Percentiles rank a stretch among this genome's conserved stretches.
These are phyloP conservation scores for Scheffersomyces stipitis DNA, from an alignment of 805 yeast genomes.

Conservation along the genomic window DNA sequence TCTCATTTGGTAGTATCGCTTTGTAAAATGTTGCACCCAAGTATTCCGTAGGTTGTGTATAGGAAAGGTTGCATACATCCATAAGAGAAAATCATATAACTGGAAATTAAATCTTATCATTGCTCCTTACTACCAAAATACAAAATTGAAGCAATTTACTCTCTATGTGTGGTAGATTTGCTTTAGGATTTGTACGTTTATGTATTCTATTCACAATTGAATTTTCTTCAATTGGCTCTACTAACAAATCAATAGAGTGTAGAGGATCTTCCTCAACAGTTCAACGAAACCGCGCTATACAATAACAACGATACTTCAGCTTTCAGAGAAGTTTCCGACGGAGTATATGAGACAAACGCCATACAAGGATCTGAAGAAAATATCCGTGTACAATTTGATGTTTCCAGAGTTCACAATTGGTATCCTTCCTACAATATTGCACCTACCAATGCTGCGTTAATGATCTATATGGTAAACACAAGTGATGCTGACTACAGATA, in stretches of 20 bases:
- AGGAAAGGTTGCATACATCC: too few relatives aligned
- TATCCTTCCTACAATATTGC: conserved; percentile 55
- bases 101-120: too few relatives aligned
- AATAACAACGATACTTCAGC: conserved; percentile 1
- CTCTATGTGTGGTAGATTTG: conserved; percentile 72
- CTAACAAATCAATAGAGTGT: conserved; percentile 15
- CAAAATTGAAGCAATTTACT: too few relatives aligned
- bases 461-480: conserved; percentile 20
- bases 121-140: too few relatives aligned
- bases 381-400: conserved; percentile 3
- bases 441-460: conserved; percentile 56
- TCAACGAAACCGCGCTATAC: conserved; percentile 20
- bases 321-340: conserved; percentile 1
- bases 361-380: conserved; percentile 5
- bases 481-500: conserved; percentile 14
- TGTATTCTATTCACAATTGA: neutral
- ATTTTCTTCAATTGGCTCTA: neutral
- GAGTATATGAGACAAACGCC: conserved; percentile 5
- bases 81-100: too few relatives aligned
- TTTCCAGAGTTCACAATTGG: conserved; percentile 12
- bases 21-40: too few relatives aligned
- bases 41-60: too few relatives aligned
- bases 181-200: conserved; percentile 44
- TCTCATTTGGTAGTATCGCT: too few relatives aligned
- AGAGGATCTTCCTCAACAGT: conserved; percentile 26